Conservation (phyloP, 495 filamentous ascomycete species). For the Trichoderma gamsii region DNA sequence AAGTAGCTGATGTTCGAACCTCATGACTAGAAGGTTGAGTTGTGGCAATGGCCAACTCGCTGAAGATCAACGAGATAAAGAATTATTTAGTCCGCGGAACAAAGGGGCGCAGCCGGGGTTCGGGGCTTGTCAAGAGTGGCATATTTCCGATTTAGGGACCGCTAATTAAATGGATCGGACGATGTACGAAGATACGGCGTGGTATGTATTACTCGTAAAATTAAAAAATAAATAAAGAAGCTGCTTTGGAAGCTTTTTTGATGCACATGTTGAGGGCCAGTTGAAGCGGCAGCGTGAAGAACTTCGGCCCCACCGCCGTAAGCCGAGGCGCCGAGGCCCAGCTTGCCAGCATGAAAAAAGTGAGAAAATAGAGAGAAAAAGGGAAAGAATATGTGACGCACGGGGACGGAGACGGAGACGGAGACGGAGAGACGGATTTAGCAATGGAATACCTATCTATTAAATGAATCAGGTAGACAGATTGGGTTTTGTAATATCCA, state of each 20-base stretch:
- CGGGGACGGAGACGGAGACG: constrained; percentile 7
- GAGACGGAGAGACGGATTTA: constrained; percentile 1
- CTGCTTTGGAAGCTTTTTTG: not conserved
- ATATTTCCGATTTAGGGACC: not conserved
- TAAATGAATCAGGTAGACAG: too few species aligned
- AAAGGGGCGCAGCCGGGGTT: not conserved
- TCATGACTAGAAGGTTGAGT: not conserved
- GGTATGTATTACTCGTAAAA: not conserved
- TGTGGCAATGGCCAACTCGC: not conserved
- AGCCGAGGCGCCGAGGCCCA: constrained; percentile 5
- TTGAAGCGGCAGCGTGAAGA: not conserved
- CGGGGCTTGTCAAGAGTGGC: not conserved
- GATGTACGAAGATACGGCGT: not conserved
- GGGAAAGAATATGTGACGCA: not conserved
- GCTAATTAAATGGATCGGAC: not conserved
- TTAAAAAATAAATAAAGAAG: not conserved
- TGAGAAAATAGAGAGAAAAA: not conserved
- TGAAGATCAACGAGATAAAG: not conserved
- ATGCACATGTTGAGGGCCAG: not conserved
- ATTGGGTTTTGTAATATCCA: too few species aligned
- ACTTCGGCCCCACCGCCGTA: not conserved
- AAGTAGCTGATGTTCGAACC: not conserved
- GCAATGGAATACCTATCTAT: not conserved
- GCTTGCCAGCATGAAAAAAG: not conserved
- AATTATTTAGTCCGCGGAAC: not conserved